A percentile compares a stretch with the other conserved stretches of the same genome.
phyloP scores from a whole-genome alignment of 345 rosid genomes.

The Anastatica hierochuntica region DNA sequence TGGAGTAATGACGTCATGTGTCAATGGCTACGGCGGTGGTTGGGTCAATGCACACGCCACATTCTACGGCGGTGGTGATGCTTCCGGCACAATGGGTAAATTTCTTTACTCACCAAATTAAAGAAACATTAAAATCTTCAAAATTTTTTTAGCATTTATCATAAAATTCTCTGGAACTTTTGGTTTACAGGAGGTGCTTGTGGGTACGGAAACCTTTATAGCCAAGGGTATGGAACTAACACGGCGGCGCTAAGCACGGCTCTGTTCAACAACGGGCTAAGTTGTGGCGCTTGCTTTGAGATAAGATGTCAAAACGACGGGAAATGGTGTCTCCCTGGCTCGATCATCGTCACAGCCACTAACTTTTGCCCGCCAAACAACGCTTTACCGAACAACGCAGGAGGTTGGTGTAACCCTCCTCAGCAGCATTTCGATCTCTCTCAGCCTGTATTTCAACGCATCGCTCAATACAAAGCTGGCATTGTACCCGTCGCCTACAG shows the following conservation, averaged over 20 bases:
- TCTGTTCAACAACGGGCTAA: constrained; percentile 58
- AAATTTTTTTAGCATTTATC: too few species aligned
- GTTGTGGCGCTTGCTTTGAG: constrained; percentile 82
- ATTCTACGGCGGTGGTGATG: constrained; percentile 77
- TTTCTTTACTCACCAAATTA: neutral
- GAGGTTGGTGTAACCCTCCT: constrained; percentile 91
- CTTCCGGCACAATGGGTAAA: constrained; percentile 82
- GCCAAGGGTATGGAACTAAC: constrained; percentile 76
- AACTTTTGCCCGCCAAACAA: constrained; percentile 80
- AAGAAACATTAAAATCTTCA: constrained; percentile 21
- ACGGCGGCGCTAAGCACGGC: constrained; percentile 81
- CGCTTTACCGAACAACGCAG: constrained; percentile 63
- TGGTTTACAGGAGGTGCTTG: constrained; percentile 58
- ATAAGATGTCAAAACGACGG: constrained; percentile 45
- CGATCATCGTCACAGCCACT: constrained; percentile 65
- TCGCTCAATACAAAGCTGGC: constrained; percentile 74
- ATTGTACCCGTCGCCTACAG: constrained; percentile 62
- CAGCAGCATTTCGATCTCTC: constrained; percentile 71
- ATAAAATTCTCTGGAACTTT: neutral
- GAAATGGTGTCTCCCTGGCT: constrained; percentile 66
- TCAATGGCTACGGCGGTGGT: constrained; percentile 46
- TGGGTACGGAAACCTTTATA: constrained; percentile 70
- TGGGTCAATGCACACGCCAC: constrained; percentile 80
- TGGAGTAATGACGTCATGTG: constrained; percentile 39
- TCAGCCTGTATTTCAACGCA: constrained; percentile 74